Evolutionary conservation across 352 stramenopile species (phyloP).

Genomic region (Phytophthora meadii): DNA sequence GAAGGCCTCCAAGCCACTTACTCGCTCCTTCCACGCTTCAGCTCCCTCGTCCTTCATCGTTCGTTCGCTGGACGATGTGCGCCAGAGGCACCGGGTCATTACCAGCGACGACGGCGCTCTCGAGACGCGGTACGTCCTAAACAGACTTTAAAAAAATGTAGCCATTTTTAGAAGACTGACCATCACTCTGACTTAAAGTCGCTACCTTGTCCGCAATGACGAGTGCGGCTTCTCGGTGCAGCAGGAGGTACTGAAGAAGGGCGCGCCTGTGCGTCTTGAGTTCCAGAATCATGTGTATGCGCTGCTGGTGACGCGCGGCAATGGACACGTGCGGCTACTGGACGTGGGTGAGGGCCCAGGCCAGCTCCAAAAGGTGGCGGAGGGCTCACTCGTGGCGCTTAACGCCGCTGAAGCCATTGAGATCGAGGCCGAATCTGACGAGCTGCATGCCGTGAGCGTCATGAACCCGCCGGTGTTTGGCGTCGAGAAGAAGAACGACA

Average conservation of each 20-base stretch:
- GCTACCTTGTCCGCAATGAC: slow-evolving; percentile 74
- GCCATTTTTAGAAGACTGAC: slow-evolving; percentile 1
- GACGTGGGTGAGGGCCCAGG: slow-evolving; percentile 48
- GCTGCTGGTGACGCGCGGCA: slow-evolving; percentile 69
- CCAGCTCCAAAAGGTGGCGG: slow-evolving; percentile 44
- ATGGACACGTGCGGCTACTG: slow-evolving; percentile 57
- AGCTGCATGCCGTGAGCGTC: slow-evolving; percentile 80
- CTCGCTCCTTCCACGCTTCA: slow-evolving; percentile 53
- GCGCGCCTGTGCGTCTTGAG: slow-evolving; percentile 53
- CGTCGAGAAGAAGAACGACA: slow-evolving; percentile 48
- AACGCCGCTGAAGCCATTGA: slow-evolving; percentile 63
- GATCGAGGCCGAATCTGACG: slow-evolving; percentile 62
- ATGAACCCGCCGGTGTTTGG: slow-evolving; percentile 83
- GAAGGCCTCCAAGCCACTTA: slow-evolving; percentile 6
- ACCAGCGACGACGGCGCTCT: slow-evolving; percentile 51
- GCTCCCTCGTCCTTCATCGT: slow-evolving; percentile 53
- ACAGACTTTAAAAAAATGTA: not conserved
- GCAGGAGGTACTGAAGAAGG: slow-evolving; percentile 74
- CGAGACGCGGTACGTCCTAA: slow-evolving; percentile 54
- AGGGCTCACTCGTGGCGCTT: slow-evolving; percentile 68
- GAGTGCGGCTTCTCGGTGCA: slow-evolving; percentile 82
- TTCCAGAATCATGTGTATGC: slow-evolving; percentile 85
- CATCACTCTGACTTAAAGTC: slow-evolving; percentile 39
- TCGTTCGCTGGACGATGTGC: slow-evolving; percentile 60
- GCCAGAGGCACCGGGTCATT: slow-evolving; percentile 46